Evolutionary conservation across 306 rosid species (phyloP).

Genomic region (Begonia fuchsioides): DNA sequence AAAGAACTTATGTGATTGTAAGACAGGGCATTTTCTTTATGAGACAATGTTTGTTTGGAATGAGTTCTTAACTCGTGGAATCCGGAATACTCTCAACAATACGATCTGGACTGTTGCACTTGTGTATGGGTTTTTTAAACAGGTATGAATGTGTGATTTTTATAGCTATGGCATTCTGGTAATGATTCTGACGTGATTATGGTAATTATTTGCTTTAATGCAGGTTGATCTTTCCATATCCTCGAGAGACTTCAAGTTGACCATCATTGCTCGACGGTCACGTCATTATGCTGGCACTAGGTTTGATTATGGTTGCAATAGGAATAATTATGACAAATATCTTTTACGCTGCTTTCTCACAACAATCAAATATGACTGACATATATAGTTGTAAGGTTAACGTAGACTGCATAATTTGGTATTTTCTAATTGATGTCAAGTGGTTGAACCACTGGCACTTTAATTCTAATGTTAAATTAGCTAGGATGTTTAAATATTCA

Average conservation of each 20-base stretch:
- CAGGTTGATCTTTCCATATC: constrained; percentile 60
- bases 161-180: not conserved
- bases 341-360: too few species aligned
- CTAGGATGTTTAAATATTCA: too few species aligned
- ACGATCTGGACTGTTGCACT: constrained; percentile 91
- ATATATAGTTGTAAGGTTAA: too few species aligned
- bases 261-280: constrained; percentile 85
- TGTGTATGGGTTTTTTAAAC: constrained; percentile 78
- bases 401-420: too few species aligned
- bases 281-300: constrained; percentile 98
- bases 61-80: constrained; percentile 78
- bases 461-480: too few species aligned
- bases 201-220: constrained; percentile 13
- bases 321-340: not conserved
- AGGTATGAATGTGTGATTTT: constrained; percentile 29
- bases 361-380: too few species aligned
- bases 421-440: too few species aligned
- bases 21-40: constrained; percentile 38
- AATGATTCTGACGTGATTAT: too few species aligned
- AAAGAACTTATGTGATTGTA: constrained; percentile 51
- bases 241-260: constrained; percentile 46
- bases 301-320: constrained; percentile 18
- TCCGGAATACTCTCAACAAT: constrained; percentile 49
- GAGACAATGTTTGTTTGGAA: constrained; percentile 96
- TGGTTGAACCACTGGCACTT: too few species aligned